phyloP scores from a whole-genome alignment of 2,329 filamentous ascomycete genomes.

The Pleurostoma richardsiae region DNA sequence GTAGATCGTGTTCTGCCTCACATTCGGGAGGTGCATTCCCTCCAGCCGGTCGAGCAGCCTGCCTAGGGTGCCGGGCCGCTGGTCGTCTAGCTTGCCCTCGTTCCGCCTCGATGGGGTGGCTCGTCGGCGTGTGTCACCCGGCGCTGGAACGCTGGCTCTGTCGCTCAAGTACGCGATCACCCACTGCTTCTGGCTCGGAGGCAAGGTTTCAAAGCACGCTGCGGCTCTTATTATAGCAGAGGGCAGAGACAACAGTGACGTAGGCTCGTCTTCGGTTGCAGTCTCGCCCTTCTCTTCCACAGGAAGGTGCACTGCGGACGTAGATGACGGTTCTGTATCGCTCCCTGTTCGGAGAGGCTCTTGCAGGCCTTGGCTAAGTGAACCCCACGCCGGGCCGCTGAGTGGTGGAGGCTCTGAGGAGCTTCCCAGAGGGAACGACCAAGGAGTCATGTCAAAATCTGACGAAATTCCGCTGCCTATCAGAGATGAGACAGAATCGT shows the following conservation, averaged over 20 bases:
- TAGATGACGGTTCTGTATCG: too few relatives aligned
- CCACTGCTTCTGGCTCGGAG: constrained; percentile 7
- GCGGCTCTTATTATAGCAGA: constrained; percentile 4
- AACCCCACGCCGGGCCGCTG: too few relatives aligned
- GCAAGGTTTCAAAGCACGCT: constrained; percentile 6
- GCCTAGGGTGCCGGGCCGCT: neutral
- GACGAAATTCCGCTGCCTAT: neutral
- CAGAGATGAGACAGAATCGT: neutral
- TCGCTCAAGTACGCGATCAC: constrained; percentile 3
- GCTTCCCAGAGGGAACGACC: neutral
- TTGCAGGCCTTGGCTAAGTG: too few relatives aligned
- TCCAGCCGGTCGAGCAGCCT: neutral
- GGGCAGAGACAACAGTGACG: neutral
- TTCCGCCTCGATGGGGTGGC: too few relatives aligned
- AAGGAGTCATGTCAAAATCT: neutral
- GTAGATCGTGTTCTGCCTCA: constrained; percentile 4
- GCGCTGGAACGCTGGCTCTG: neutral
- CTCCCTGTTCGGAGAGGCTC: too few relatives aligned
- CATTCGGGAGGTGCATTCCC: constrained; percentile 1
- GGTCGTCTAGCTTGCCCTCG: neutral
- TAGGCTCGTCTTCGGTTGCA: too few relatives aligned
- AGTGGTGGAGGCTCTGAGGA: too few relatives aligned
- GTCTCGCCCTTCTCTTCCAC: too few relatives aligned
- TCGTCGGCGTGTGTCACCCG: neutral
- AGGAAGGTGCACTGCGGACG: too few relatives aligned